These are phyloP conservation scores for Pseudofabraea citricarpa DNA, from an alignment of 2,329 filamentous ascomycete species.

Conservation along the genomic window DNA sequence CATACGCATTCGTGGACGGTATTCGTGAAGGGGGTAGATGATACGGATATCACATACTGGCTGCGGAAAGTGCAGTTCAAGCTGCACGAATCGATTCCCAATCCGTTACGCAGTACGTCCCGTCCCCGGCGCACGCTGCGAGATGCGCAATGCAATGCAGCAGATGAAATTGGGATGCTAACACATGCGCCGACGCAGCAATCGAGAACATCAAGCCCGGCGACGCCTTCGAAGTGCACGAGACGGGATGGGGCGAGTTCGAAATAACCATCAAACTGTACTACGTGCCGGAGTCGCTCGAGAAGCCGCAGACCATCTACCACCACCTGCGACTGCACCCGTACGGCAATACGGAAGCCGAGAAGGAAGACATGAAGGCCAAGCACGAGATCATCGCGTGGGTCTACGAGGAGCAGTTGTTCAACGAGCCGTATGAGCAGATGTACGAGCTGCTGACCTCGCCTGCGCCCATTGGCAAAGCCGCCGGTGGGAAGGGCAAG, in stretches of 20 bases:
- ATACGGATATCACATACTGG: constrained; percentile 91
- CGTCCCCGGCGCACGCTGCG: neutral
- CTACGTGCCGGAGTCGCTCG: constrained; percentile 79
- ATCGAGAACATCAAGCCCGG: constrained; percentile 62
- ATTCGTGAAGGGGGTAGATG: constrained; percentile 85
- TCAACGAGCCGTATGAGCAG: constrained; percentile 92
- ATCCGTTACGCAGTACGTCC: constrained; percentile 69
- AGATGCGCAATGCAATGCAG: neutral
- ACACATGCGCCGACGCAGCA: constrained; percentile 34
- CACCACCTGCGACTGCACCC: constrained; percentile 89
- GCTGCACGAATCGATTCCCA: constrained; percentile 93
- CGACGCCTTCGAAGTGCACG: constrained; percentile 75
- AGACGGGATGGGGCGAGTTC: constrained; percentile 98
- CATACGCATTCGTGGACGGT: constrained; percentile 97
- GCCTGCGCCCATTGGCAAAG: constrained; percentile 42
- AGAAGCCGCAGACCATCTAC: constrained; percentile 95
- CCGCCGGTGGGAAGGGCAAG: constrained; percentile 50
- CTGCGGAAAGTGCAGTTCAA: constrained; percentile 97
- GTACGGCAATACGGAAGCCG: constrained; percentile 76
- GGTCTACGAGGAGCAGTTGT: constrained; percentile 89
- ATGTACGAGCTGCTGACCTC: constrained; percentile 86
- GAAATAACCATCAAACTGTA: constrained; percentile 93
- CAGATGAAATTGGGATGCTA: constrained; percentile 9
- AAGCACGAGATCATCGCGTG: constrained; percentile 68
- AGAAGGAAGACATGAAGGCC: constrained; percentile 52